phyloP scores from a whole-genome alignment of 177 flowering plant species.

The Vitis hybrid region DNA sequence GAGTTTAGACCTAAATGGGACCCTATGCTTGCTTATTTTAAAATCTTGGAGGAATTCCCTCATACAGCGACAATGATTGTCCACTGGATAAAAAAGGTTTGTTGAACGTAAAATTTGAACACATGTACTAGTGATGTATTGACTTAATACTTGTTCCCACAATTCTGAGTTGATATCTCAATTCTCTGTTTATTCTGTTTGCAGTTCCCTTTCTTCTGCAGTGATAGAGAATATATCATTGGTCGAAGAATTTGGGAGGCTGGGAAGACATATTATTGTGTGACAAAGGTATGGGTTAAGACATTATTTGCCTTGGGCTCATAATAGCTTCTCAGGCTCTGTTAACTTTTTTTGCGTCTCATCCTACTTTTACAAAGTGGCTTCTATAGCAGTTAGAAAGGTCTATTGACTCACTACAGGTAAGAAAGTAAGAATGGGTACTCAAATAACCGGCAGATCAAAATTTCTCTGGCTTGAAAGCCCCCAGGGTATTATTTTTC shows the following conservation, averaged over 20 bases:
- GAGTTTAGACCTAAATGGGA: conserved; percentile 97
- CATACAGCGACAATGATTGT: conserved; percentile 65
- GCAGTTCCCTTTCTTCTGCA: conserved; percentile 98
- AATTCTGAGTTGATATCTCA: conserved; percentile 5
- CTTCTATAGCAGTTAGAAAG: too few relatives aligned
- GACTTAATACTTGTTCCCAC: neutral
- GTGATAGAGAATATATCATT: conserved; percentile 90
- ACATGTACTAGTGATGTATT: neutral
- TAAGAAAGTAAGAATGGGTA: too few relatives aligned
- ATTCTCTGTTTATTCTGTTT: conserved; percentile 17
- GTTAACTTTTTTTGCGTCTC: neutral
- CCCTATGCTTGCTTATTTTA: conserved; percentile 74
- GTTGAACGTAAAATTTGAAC: neutral
- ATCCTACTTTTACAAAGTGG: too few relatives aligned
- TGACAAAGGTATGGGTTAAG: conserved; percentile 67
- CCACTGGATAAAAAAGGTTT: conserved; percentile 98
- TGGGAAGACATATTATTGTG: conserved; percentile 72
- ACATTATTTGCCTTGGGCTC: neutral
- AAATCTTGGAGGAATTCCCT: conserved; percentile 74
- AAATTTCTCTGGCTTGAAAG: too few relatives aligned
- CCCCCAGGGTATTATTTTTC: too few relatives aligned
- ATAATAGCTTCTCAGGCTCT: neutral
- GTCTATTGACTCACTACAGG: too few relatives aligned
- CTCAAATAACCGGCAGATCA: too few relatives aligned
- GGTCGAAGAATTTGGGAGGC: conserved; percentile 95